Base-by-base conservation (phyloP, 2,329 filamentous ascomycete species). In the Pseudomassariella vexata region DNA sequence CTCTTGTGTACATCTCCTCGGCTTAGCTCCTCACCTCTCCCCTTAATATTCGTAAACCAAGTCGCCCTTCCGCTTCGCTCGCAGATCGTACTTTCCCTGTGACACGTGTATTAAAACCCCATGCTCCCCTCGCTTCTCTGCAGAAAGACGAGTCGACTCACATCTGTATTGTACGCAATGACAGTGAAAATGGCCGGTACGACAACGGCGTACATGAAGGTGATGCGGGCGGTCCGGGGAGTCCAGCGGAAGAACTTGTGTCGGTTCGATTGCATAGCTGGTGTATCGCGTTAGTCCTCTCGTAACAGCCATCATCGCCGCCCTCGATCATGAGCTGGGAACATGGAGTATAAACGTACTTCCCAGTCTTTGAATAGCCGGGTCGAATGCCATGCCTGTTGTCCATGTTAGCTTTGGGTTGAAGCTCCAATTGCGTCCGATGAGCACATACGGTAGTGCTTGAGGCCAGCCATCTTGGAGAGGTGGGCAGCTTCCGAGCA, bases 231-330 rank as follows among this genome's bases (percentile, higher is more conserved):
- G 27, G 87, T 94, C 52, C 84, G 74, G 32, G 79, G 75, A 21
- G 84, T 96, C 86, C 87, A 96, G 61, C 87, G 77, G 76, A 96
- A 98, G 76, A 86, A 95, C 66, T 87, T 87, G 76, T 89, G 82
- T 46, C 92, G 83, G 68, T 85, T 87, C 53, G 75, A 69, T 53
- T 74, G 77, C 79, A 95, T 85, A 59, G 83, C 89, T 95, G 52
- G 48, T 27, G 28, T 32, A 30, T 19, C 14, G 15, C n/a, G 55
- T 50, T 32, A 15, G 32, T 24, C 1, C 9, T 7, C 22, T 26
- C 9, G 12, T 5, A 16, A 7, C 7, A 9, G 11, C 28, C 9
- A 18, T 16, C 19, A 14, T 17, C 30, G 8, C 25, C n/a, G 16
- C 28, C 17, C 8, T 22, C 18, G 20, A 21, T 34, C 17, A 19